Evolutionary conservation across 768 basidiomycete genomes (phyloP), one percentile per base, ranked within the genome.

Genomic region (Leccinum subtestaceum): DNA sequence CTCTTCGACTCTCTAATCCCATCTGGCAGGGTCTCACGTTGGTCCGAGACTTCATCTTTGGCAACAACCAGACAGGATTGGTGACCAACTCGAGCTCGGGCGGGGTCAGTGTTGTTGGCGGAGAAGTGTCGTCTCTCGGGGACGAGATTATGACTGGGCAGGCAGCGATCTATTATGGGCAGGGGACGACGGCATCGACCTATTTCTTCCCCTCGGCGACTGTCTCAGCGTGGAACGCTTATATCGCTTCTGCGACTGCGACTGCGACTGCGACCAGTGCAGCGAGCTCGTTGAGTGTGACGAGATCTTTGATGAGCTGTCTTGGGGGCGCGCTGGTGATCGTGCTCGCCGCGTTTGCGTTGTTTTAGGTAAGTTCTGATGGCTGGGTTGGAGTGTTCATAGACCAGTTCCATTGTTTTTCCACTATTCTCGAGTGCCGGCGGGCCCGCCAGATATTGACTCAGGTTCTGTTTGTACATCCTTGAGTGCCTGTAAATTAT

Each of bases 171-270:
- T 81, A 77, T 63, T 81, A 83, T 52, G 85, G 85, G 5, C 67
- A 74, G 0, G 74, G 74, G 1, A 76, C 78, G 1, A 79, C 79
- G 0, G 74, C 75, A 36, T 84, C 80, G 12, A 84, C 78, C 1
- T 83, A 80, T 64, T 68, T 81, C 17, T 84, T 80, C 66, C 85
- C 85, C 0, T 68, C 77, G 2, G 83, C 80, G 2, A 87, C 84
- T 0, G 76, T 81, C 40, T 79, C 76, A 5, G 84, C 85, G 1
- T 87, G 86, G 85, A 68, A 77, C 19, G 67, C 74, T 5, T 86
- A 82, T 63, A 79, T 85, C 21, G 69, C 52, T 2, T 32, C 49
- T 19, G 11, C 51, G 12, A 52, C 48, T n/a, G 10, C 51, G 11
- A 52, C 10, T 1, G 27, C 52, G 8, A 52, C 10, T 1, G 27